Evolutionary conservation across 2,329 filamentous ascomycete species (phyloP), one percentile per base, ranked within the genome.

Genomic region (Scytalidium sp.): DNA sequence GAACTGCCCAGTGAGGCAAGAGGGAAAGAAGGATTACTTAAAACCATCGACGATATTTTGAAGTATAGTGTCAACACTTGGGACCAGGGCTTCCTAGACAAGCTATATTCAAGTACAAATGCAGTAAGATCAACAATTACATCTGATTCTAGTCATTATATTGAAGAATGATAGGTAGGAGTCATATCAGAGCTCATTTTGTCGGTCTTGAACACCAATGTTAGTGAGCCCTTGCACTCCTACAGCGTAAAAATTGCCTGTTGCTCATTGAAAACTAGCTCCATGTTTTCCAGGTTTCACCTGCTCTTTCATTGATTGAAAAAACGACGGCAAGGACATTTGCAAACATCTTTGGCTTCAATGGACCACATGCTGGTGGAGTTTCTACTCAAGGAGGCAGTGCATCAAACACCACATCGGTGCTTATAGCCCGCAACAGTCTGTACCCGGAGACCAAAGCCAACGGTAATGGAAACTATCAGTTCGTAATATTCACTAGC

Each of bases 61-160:
- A 78, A 81, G 56, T 91, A 95, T 69, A 94, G 88, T 63, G 93
- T 97, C 64, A 99, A 99, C 71, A 97, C 93, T n/a, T 97, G 92
- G 89, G 88, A 96, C 63, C 92, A 96, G 69, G 93, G 93, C 10
- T 99, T 97, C 70, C 72, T 97, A 63, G 92, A 97, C 71, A 97
- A 99, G 72, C 76, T 97, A 17, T 97, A 97, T 68, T 83, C 88
- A n/a, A 87, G 86, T 56, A 95, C 90, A 36, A 94, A 94, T 64
- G 87, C 93, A 40, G 85, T 87, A 64, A 52, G 32, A 27, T 5
- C 32, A 36, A 36, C 4, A 41, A 48, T 52, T 15, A n/a, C 21
- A 8, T 27, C 8, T 25, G 11, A n/a, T n/a, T 13, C 9, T 11
- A 19, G 23, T 41, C 3, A 50, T 17, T 41, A 15, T n/a, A n/a